phyloP scores from a whole-genome alignment of 495 filamentous ascomycete genomes.

The Penicillium canescens region DNA sequence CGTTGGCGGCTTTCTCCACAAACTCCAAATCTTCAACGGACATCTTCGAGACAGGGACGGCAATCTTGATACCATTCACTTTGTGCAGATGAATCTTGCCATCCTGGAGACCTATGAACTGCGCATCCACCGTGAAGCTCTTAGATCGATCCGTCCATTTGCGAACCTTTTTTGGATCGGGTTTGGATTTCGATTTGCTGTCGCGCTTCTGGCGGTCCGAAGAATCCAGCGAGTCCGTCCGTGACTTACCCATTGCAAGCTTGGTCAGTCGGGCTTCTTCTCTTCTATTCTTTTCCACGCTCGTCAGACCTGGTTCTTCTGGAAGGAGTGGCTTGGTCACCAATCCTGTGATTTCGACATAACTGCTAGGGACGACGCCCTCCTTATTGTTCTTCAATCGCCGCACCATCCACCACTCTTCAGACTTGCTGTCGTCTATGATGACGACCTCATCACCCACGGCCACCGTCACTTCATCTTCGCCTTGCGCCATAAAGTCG shows the following conservation, averaged over 20 bases:
- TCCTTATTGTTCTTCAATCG: slow-evolving; percentile 87
- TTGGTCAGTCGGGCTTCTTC: slow-evolving; percentile 82
- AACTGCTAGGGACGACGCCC: slow-evolving; percentile 98
- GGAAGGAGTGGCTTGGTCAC: slow-evolving; percentile 50
- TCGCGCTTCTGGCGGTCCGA: slow-evolving; percentile 66
- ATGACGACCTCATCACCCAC: slow-evolving; percentile 90
- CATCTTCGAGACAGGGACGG: slow-evolving; percentile 94
- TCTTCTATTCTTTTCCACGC: slow-evolving; percentile 76
- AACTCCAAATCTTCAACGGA: slow-evolving; percentile 92
- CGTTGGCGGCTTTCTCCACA: slow-evolving; percentile 81
- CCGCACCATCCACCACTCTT: slow-evolving; percentile 98
- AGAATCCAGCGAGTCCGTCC: slow-evolving; percentile 55
- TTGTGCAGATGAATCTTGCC: slow-evolving; percentile 99
- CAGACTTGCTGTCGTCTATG: slow-evolving; percentile 84
- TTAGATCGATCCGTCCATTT: slow-evolving; percentile 94
- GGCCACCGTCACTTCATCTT: slow-evolving; percentile 93
- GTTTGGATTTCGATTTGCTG: slow-evolving; percentile 67
- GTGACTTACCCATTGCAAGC: slow-evolving; percentile 64
- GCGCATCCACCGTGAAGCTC: slow-evolving; percentile 95
- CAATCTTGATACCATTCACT: slow-evolving; percentile 96
- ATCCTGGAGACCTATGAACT: slow-evolving; percentile 87
- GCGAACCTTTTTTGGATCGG: slow-evolving; percentile 79
- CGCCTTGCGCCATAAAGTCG: slow-evolving; percentile 94
- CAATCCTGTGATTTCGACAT: slow-evolving; percentile 80
- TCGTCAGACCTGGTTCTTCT: slow-evolving; percentile 67